Evolutionary conservation across 2,329 filamentous ascomycete species (phyloP).

Genomic region (Emydomyces testavorans): DNA sequence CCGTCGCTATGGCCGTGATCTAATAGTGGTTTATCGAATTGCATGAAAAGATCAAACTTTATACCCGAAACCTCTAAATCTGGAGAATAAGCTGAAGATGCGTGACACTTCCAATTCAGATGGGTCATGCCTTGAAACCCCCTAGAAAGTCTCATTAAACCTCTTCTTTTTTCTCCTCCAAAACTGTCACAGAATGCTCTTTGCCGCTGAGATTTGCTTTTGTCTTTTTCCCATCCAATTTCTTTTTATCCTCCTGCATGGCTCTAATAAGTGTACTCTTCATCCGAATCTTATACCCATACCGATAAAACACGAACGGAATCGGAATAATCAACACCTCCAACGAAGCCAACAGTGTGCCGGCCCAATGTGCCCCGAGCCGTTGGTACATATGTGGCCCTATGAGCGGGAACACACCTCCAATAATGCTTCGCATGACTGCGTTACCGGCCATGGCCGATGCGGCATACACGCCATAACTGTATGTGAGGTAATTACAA

Average conservation of each 20-base stretch:
- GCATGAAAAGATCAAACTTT: no score
- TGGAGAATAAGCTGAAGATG: neutral
- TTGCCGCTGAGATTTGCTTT: neutral
- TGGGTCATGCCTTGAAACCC: neutral
- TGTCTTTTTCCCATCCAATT: slow-evolving; percentile 33
- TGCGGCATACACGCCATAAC: slow-evolving; percentile 72
- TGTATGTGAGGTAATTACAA: slow-evolving; percentile 65
- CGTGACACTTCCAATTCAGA: neutral
- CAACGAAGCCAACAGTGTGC: slow-evolving; percentile 60
- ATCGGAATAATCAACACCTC: slow-evolving; percentile 67
- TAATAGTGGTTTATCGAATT: no score
- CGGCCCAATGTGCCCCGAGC: slow-evolving; percentile 66
- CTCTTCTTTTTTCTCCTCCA: neutral
- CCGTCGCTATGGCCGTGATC: no score
- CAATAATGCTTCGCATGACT: slow-evolving; percentile 59
- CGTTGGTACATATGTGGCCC: slow-evolving; percentile 59
- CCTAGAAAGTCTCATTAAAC: neutral
- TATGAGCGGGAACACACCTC: slow-evolving; percentile 67
- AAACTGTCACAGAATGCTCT: neutral
- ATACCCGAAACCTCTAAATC: no score
- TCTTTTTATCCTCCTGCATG: slow-evolving; percentile 45
- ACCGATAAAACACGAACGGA: slow-evolving; percentile 63
- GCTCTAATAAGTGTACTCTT: slow-evolving; percentile 45
- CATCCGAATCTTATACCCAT: slow-evolving; percentile 46
- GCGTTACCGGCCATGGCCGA: slow-evolving; percentile 70